Conservation (phyloP, 1,139 yeast species). For the Groenewaldozyma sp. region DNA sequence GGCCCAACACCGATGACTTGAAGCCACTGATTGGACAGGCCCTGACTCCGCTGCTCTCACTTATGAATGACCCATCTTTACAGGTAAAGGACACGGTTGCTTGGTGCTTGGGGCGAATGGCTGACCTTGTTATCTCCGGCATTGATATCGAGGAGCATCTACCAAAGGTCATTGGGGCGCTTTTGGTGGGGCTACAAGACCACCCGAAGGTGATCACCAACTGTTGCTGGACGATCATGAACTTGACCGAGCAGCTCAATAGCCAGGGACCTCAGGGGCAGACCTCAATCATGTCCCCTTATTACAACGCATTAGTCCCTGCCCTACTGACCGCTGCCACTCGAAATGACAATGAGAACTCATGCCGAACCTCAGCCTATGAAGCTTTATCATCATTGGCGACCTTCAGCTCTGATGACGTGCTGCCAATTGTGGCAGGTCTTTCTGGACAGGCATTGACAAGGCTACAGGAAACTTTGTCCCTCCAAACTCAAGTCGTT, state of each 20-base stretch:
- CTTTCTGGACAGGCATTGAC: slow-evolving; percentile 67
- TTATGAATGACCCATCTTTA: slow-evolving; percentile 63
- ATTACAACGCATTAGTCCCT: slow-evolving; percentile 60
- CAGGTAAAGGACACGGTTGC: slow-evolving; percentile 97
- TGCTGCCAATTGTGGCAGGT: slow-evolving; percentile 56
- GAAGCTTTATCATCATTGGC: slow-evolving; percentile 86
- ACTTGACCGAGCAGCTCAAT: slow-evolving; percentile 76
- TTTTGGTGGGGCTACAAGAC: slow-evolving; percentile 70
- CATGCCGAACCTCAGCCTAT: slow-evolving; percentile 91
- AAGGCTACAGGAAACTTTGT: slow-evolving; percentile 63
- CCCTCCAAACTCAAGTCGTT: slow-evolving; percentile 38
- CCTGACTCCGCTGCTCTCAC: slow-evolving; percentile 59
- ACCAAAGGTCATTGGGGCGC: slow-evolving; percentile 61
- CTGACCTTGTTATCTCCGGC: slow-evolving; percentile 76
- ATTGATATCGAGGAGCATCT: slow-evolving; percentile 57
- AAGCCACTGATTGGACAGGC: slow-evolving; percentile 69
- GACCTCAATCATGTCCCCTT: slow-evolving; percentile 62
- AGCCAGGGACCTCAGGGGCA: slow-evolving; percentile 45
- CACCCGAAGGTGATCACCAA: slow-evolving; percentile 90
- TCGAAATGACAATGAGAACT: slow-evolving; percentile 70
- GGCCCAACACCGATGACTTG: slow-evolving; percentile 74
- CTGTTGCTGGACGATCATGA: slow-evolving; percentile 96
- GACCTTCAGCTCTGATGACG: slow-evolving; percentile 61
- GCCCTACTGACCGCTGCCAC: slow-evolving; percentile 60
- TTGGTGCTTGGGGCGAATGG: slow-evolving; percentile 96